Evolutionary conservation across 495 filamentous ascomycete species (phyloP), one percentile per base, ranked within the genome.

Genomic region (Talaromyces thailandensis): DNA sequence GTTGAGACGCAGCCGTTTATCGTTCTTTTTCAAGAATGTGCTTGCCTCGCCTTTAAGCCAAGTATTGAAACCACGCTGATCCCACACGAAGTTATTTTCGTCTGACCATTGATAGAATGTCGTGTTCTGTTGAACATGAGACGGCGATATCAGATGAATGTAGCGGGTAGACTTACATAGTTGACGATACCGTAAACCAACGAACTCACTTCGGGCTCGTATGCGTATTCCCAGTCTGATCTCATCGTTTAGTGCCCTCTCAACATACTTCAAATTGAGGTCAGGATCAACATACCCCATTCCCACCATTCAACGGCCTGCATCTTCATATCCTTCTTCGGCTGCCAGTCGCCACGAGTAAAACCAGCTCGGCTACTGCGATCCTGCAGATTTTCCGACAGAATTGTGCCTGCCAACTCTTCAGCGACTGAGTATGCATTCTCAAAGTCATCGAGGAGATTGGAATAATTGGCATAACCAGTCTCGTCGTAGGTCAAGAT

Each of bases 241-340:
- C 67, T 70, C 48, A 71, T 68, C 70, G 59, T 67, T 64, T 16
- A 37, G 21, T 28, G 29, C 18, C 18, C 26, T 12, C 7, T 16
- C 35, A 26, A 16, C 24, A 23, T 16, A 21, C 1, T 1, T 9
- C 8, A 9, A 55, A 0, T 2, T 11, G 51, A n/a, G 26, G 8
- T 2, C 12, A 55, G 4, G 23, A 55, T 14, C 0, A 6, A 62
- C 63, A 31, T 70, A 79, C 76, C 78, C 78, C 79, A 81, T 64
- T 79, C 66, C 78, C 79, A 85, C 86, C 86, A 89, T 65, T 90
- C 86, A 37, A 83, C 76, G 0, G 86, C 84, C 65, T 87, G 82
- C 3, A 76, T 76, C 14, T 76, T 73, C 79, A 81, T 80, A 60
- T 88, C 77, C 64, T 77, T 76, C 26, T 68, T 69, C 0, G 88